Conservation (phyloP, 2,329 filamentous ascomycete genomes). For the Mycosphaerella sp. region DNA sequence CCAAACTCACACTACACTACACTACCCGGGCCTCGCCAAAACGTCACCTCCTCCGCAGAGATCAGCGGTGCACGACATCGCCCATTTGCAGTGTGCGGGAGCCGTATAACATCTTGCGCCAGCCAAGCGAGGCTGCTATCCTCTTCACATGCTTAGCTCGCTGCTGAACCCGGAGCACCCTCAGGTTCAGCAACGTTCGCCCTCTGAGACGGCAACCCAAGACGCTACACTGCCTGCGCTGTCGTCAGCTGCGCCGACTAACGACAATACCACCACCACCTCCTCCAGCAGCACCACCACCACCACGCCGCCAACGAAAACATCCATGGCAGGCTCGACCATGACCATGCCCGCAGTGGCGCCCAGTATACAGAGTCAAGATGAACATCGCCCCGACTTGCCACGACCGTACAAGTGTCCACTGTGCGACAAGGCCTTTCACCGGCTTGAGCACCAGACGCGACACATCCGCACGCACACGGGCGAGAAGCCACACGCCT, state of each 20-base stretch:
- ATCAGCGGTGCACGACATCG: constrained; percentile 8
- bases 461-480: constrained; percentile 94
- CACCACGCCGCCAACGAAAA: constrained; percentile 8
- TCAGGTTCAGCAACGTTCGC: constrained; percentile 20
- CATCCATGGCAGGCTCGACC: constrained; percentile 40
- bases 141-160: constrained; percentile 29
- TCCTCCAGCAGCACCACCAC: constrained; percentile 3
- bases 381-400: constrained; percentile 69
- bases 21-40: constrained; percentile 1
- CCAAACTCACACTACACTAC: neutral
- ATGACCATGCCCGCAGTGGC: constrained; percentile 41
- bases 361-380: constrained; percentile 59
- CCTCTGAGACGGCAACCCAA: constrained; percentile 4
- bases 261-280: constrained; percentile 8
- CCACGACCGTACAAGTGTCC: constrained; percentile 98
- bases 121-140: constrained; percentile 10
- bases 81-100: neutral
- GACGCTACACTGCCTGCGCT: constrained; percentile 6
- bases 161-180: constrained; percentile 30
- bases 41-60: constrained; percentile 8
- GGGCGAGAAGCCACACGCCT: constrained; percentile 95
- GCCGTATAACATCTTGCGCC: constrained; percentile 1
- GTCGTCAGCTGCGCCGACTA: constrained; percentile 4
- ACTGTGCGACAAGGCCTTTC: constrained; percentile 96
- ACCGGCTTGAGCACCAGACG: constrained; percentile 91